phyloP scores from a whole-genome alignment of 1,284 basidiomycete genomes.

The Trametes pubescens region DNA sequence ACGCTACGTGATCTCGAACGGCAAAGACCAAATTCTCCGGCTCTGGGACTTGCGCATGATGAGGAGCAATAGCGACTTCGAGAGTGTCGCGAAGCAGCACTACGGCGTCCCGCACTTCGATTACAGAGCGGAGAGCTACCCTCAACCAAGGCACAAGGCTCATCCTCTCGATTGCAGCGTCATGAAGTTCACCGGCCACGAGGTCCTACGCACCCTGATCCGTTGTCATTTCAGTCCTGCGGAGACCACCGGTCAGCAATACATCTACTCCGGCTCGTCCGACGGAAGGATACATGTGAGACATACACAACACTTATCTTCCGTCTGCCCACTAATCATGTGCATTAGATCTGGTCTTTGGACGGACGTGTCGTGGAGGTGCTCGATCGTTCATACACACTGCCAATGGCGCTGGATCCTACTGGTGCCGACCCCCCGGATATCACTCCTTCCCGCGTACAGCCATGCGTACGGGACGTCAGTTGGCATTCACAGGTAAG shows the following conservation, averaged over 20 bases:
- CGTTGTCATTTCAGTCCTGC: constrained; percentile 94
- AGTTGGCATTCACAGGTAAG: constrained; percentile 84
- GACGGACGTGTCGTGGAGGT: constrained; percentile 89
- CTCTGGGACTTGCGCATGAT: constrained; percentile 97
- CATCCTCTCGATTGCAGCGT: constrained; percentile 93
- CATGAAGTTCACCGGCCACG: constrained; percentile 95
- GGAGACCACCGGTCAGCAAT: constrained; percentile 91
- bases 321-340: constrained; percentile 3
- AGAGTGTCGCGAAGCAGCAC: constrained; percentile 51
- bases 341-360: constrained; percentile 87
- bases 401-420: constrained; percentile 76
- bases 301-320: constrained; percentile 6
- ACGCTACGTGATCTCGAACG: constrained; percentile 95
- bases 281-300: constrained; percentile 85
- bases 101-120: constrained; percentile 81
- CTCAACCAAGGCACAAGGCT: constrained; percentile 63
- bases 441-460: constrained; percentile 38
- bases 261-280: constrained; percentile 92
- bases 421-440: constrained; percentile 59
- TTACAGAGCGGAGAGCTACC: constrained; percentile 80
- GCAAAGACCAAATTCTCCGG: constrained; percentile 93
- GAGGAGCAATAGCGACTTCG: constrained; percentile 78
- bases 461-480: constrained; percentile 88
- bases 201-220: constrained; percentile 93
- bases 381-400: constrained; percentile 80